These are phyloP conservation scores for Ramaria sp. DNA, from an alignment of 768 basidiomycete species.

Conservation along the genomic window DNA sequence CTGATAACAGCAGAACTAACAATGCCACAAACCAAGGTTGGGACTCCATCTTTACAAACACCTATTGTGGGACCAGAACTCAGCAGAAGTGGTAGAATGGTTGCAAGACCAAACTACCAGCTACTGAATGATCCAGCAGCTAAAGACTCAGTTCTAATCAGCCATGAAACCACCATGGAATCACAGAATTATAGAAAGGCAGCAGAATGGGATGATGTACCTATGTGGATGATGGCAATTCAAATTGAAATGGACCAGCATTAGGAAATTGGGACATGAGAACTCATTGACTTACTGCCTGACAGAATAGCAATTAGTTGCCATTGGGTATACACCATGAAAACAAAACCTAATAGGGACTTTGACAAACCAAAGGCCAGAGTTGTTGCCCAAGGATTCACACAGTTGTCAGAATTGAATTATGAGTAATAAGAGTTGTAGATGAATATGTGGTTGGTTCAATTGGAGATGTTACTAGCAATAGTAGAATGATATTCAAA, in stretches of 20 bases:
- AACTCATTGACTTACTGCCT: constrained; percentile 12
- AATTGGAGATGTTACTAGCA: no score
- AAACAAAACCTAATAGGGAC: constrained; percentile 16
- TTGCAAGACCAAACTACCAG: no score
- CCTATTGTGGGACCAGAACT: no score
- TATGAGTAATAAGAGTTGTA: no score
- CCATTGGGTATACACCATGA: constrained; percentile 20
- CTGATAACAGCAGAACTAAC: no score
- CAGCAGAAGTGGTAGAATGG: no score
- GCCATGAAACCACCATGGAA: neutral
- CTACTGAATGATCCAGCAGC: no score
- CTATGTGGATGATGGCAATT: constrained; percentile 18
- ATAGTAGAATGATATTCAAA: no score
- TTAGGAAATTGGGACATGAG: constrained; percentile 16
- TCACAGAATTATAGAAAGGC: constrained; percentile 12
- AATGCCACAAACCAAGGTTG: no score
- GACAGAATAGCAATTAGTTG: constrained; percentile 13
- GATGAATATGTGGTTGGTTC: no score
- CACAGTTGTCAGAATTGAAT: constrained; percentile 14
- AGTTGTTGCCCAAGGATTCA: constrained; percentile 18
- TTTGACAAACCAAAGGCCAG: constrained; percentile 16
- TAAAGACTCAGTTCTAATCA: neutral
- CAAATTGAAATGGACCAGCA: constrained; percentile 17
- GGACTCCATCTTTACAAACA: no score
- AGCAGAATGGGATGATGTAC: constrained; percentile 1